Evolutionary conservation across 805 yeast genomes (phyloP).

Genomic region (Saccharomycopsis selenospora): DNA sequence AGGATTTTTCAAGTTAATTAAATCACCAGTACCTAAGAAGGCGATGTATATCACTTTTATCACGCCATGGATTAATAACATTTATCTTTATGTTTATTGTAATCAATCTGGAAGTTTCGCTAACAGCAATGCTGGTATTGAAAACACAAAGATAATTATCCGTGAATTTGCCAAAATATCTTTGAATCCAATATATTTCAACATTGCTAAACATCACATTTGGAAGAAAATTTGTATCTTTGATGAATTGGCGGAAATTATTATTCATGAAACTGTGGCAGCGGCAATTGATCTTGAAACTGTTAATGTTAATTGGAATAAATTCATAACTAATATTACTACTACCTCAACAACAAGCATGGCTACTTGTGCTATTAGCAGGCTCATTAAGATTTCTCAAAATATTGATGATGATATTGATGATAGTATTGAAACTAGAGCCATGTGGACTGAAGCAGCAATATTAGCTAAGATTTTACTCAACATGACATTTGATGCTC

Average conservation of each 20-base stretch:
- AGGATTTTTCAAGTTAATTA: conserved; percentile 33
- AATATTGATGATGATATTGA: conserved; percentile 22
- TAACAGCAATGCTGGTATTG: conserved; percentile 39
- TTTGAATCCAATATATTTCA: conserved; percentile 31
- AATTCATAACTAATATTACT: conserved; percentile 41
- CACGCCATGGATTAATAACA: conserved; percentile 49
- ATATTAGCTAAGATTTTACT: conserved; percentile 44
- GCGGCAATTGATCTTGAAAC: conserved; percentile 50
- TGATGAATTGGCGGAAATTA: conserved; percentile 35
- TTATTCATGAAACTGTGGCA: conserved; percentile 47
- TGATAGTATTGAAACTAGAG: conserved; percentile 29
- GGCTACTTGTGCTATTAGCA: conserved; percentile 41
- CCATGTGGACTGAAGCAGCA: conserved; percentile 45
- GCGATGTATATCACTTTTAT: conserved; percentile 31
- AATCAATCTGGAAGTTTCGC: conserved; percentile 30
- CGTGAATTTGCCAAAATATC: conserved; percentile 43
- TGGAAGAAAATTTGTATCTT: conserved; percentile 46
- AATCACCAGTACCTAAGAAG: not conserved
- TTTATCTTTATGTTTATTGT: conserved; percentile 39
- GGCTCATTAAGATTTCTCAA: conserved; percentile 38
- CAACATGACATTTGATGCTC: conserved; percentile 45
- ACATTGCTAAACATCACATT: conserved; percentile 37
- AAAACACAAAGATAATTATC: conserved; percentile 39
- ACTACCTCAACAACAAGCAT: conserved; percentile 44
- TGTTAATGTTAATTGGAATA: conserved; percentile 45